Base-by-base conservation (phyloP, 2,329 filamentous ascomycete species). In the Epichloe coenophiala region DNA sequence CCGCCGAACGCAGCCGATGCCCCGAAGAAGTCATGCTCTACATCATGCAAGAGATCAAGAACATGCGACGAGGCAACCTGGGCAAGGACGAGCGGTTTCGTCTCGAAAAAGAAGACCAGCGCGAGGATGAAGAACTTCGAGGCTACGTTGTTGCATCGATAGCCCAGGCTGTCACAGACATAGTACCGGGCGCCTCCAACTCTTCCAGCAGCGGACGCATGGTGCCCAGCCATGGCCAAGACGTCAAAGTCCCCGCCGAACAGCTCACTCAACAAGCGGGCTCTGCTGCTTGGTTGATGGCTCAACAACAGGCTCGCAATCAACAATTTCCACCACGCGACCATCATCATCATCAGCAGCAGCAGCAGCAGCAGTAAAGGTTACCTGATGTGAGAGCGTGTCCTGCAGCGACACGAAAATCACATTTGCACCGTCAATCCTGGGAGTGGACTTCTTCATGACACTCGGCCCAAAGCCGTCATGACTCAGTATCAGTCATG, bases 1-100 rank as follows among this genome's bases (percentile, higher is more conserved):
- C 86, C 36, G 72, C 78, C n/a, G 81, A 86, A 55, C 83, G 93
- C 56, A 88, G 76, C 57, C 80, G 82, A 59, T 90, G 86, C 58
- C 81, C 91, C 0, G 93, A 98, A 66, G 86, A 93, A 56, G 91
- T 95, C 5, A 76, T 97, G 54, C 77, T 95, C 15, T 90, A 90
- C 72, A 88, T 96, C 56, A 84, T 93, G 70, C 83, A 90, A 59
- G 93, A 97, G 71, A 93, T 98, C 62, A 87, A 87, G 61, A 80
- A 81, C 55, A 79, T 91, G 61, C 85, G 91, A 60, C 83, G 93
- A 48, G 77, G 81, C 60, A 90, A 94, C 68, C 80, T 95, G 75
- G 75, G 77, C 65, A 95, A 96, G 71, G 83, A 91, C 17, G 84
- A 94, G 60, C 83, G 86, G 53, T 90, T 89, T 68, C 77, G 80